Conservation (phyloP, 306 rosid genomes). For the Fragaria nilgerrensis region DNA sequence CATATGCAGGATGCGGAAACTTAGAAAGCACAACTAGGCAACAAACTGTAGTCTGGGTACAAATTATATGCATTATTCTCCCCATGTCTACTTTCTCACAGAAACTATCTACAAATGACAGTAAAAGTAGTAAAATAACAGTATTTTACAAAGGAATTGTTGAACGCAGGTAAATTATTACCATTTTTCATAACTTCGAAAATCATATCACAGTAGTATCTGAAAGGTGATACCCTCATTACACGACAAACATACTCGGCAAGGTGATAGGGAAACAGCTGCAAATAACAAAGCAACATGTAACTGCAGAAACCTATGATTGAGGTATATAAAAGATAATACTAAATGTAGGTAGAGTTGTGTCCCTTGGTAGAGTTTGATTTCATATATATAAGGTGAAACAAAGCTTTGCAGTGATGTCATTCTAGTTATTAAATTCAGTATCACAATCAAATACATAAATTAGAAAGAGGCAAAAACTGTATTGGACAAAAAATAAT, state of each 20-base stretch:
- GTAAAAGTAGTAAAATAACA: constrained; percentile 13
- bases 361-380: constrained; percentile 9
- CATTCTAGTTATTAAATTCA: constrained; percentile 3
- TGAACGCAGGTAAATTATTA: constrained; percentile 35
- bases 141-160: constrained; percentile 26
- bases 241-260: constrained; percentile 88
- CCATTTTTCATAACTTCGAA: constrained; percentile 97
- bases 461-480: not conserved
- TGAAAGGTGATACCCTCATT: constrained; percentile 89
- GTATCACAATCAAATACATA: not conserved
- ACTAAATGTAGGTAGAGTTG: not conserved
- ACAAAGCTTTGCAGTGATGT: not conserved
- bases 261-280: constrained; percentile 93
- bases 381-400: constrained; percentile 4
- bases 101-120: not conserved
- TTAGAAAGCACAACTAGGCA: not conserved
- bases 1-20: constrained; percentile 1
- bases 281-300: constrained; percentile 47
- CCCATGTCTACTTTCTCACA: not conserved
- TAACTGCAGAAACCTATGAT: constrained; percentile 27
- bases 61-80: not conserved
- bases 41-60: not conserved
- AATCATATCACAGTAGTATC: constrained; percentile 94
- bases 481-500: not conserved
- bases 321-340: constrained; percentile 18